phyloP scores from a whole-genome alignment of 177 flowering plant genomes.

The Telopea speciosissima region DNA sequence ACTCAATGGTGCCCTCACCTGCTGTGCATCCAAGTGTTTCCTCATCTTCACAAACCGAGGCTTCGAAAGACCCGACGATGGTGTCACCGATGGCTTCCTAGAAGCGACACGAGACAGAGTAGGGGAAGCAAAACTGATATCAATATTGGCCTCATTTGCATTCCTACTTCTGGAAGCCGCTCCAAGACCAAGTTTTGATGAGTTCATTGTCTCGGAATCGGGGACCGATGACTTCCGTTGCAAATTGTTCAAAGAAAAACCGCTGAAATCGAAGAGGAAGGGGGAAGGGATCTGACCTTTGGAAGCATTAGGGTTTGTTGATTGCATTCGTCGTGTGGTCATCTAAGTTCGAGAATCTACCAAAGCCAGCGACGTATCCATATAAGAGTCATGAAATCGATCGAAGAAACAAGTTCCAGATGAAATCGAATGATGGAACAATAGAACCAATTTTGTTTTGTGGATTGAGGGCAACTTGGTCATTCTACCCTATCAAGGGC shows the following conservation, averaged over 20 bases:
- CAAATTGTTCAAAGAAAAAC: too few species aligned
- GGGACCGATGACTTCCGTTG: too few species aligned
- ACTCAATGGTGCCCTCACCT: neutral
- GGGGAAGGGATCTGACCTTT: constrained; percentile 1
- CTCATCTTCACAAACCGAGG: constrained; percentile 24
- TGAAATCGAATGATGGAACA: neutral
- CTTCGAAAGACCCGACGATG: constrained; percentile 8
- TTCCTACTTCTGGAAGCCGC: too few species aligned
- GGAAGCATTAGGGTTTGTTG: constrained; percentile 18
- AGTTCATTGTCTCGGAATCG: too few species aligned
- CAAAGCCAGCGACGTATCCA: constrained; percentile 19
- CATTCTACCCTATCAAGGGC: too few species aligned
- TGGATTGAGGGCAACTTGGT: constrained; percentile 1
- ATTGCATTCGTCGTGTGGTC: neutral
- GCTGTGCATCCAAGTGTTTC: constrained; percentile 8
- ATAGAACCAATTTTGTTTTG: neutral
- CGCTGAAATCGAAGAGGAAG: too few species aligned
- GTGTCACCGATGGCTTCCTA: neutral
- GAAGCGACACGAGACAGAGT: neutral
- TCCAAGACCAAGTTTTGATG: too few species aligned
- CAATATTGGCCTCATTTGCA: too few species aligned
- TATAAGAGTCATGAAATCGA: constrained; percentile 2
- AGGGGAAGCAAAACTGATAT: neutral
- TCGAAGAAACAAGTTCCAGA: neutral
- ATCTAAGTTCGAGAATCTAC: constrained; percentile 7